These are phyloP conservation scores for Mucor indicus DNA, from an alignment of 371 early-diverging fungal genomes.

Conservation along the genomic window DNA sequence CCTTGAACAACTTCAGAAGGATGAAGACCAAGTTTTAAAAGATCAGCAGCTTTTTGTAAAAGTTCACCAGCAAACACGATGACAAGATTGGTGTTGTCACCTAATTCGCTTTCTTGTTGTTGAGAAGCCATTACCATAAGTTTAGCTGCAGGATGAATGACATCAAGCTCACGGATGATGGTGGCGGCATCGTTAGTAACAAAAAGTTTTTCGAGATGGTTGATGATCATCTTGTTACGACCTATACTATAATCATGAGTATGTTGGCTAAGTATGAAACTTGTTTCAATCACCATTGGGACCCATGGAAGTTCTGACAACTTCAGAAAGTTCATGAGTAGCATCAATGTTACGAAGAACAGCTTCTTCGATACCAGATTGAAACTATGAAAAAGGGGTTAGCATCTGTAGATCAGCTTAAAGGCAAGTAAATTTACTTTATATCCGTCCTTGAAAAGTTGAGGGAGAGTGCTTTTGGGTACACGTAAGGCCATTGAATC, in stretches of 20 bases:
- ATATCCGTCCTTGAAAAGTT: slow-evolving; percentile 96
- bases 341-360: slow-evolving; percentile 94
- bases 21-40: slow-evolving; percentile 92
- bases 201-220: slow-evolving; percentile 95
- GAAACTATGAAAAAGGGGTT: slow-evolving; percentile 59
- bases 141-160: slow-evolving; percentile 98
- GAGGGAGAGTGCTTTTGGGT: slow-evolving; percentile 83
- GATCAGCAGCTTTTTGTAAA: slow-evolving; percentile 88
- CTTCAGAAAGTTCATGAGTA: slow-evolving; percentile 86
- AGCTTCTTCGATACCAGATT: slow-evolving; percentile 96
- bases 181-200: slow-evolving; percentile 99
- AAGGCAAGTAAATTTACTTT: slow-evolving; percentile 73
- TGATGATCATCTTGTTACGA: slow-evolving; percentile 99
- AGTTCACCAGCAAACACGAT: slow-evolving; percentile 94
- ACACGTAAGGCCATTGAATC: slow-evolving; percentile 88
- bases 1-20: slow-evolving; percentile 94
- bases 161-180: slow-evolving; percentile 97
- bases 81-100: slow-evolving; percentile 95
- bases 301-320: slow-evolving; percentile 92
- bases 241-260: slow-evolving; percentile 50
- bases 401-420: no score
- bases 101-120: slow-evolving; percentile 97
- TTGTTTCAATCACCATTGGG: slow-evolving; percentile 97
- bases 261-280: no score
- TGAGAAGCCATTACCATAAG: slow-evolving; percentile 95